Percentiles rank a stretch among this genome's conserved stretches.
These are phyloP conservation scores for Aspergillus nidulans DNA, from an alignment of 495 filamentous ascomycete genomes.

Conservation along the genomic window DNA sequence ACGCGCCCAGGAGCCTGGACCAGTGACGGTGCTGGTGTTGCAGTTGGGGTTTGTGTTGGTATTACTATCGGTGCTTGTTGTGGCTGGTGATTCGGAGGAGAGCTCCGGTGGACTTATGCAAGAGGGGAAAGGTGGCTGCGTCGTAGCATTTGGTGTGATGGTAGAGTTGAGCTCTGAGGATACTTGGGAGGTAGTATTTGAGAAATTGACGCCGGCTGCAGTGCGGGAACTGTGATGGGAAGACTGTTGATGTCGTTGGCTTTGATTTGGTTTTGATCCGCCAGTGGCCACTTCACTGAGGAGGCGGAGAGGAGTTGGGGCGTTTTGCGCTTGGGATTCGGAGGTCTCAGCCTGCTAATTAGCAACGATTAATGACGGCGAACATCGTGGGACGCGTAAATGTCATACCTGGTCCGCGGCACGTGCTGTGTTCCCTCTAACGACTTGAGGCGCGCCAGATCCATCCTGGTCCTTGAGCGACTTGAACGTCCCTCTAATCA, in stretches of 20 bases:
- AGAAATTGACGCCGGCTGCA: not conserved
- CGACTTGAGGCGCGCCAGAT: slow-evolving; percentile 18
- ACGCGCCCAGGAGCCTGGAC: slow-evolving; percentile 14
- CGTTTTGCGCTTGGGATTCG: slow-evolving; percentile 28
- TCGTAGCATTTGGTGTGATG: not conserved
- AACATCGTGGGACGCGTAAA: slow-evolving; percentile 5
- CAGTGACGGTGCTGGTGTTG: slow-evolving; percentile 1
- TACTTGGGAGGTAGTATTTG: not conserved
- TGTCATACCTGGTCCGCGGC: slow-evolving; percentile 4
- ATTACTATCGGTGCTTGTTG: not conserved
- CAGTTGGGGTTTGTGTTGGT: not conserved
- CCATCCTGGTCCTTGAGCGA: slow-evolving; percentile 39
- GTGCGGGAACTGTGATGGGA: not conserved
- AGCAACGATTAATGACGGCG: not conserved
- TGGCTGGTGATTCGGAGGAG: not conserved
- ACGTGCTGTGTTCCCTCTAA: not conserved
- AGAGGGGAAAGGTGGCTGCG: slow-evolving; percentile 4
- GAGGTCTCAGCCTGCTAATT: not conserved
- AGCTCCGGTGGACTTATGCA: not conserved
- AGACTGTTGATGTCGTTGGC: slow-evolving; percentile 1
- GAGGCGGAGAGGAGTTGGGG: slow-evolving; percentile 50
- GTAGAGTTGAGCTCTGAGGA: not conserved
- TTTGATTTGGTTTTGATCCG: slow-evolving; percentile 28
- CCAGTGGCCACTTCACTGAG: slow-evolving; percentile 66
- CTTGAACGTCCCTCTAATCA: slow-evolving; percentile 71